Percentiles rank a stretch among this genome's conserved stretches.
Conservation (phyloP, 768 basidiomycete species). For the Lactarius pseudohatsudake region DNA sequence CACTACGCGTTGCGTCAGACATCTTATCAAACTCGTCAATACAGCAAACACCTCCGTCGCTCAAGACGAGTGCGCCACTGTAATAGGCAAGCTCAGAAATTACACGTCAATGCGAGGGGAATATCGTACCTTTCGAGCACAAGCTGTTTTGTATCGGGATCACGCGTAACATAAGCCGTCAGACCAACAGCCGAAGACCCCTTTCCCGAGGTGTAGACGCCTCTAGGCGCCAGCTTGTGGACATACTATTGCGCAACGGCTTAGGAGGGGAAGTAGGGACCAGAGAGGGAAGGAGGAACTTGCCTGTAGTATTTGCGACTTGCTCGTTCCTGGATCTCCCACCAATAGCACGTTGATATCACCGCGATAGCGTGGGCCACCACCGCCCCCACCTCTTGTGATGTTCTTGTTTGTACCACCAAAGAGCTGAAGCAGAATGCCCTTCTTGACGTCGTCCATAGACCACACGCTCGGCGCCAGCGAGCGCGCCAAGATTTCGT, state of each 20-base stretch:
- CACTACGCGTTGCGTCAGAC: conserved; percentile 96
- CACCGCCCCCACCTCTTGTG: conserved; percentile 87
- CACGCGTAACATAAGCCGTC: conserved; percentile 97
- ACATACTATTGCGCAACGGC: conserved; percentile 67
- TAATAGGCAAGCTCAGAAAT: conserved; percentile 9
- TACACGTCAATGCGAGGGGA: background rate
- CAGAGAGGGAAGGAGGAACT: conserved; percentile 27
- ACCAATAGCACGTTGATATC: conserved; percentile 98
- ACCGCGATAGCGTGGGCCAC: conserved; percentile 94
- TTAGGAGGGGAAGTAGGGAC: conserved; percentile 12
- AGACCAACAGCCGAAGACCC: conserved; percentile 98
- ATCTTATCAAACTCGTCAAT: conserved; percentile 99
- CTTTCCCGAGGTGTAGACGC: conserved; percentile 97
- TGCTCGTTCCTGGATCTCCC: conserved; percentile 96
- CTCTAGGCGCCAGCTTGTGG: conserved; percentile 96
- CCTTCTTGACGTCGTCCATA: conserved; percentile 99
- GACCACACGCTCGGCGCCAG: conserved; percentile 96
- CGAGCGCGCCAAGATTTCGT: conserved; percentile 79
- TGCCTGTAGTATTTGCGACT: conserved; percentile 92
- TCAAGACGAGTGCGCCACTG: conserved; percentile 91
- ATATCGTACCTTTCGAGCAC: conserved; percentile 83
- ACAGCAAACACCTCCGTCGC: conserved; percentile 96
- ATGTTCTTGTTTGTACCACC: conserved; percentile 98
- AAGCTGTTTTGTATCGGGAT: conserved; percentile 97
- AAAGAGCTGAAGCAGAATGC: conserved; percentile 92